These are phyloP conservation scores for Ceratocystis destructans DNA, from an alignment of 2,329 filamentous ascomycete genomes.

Conservation along the genomic window DNA sequence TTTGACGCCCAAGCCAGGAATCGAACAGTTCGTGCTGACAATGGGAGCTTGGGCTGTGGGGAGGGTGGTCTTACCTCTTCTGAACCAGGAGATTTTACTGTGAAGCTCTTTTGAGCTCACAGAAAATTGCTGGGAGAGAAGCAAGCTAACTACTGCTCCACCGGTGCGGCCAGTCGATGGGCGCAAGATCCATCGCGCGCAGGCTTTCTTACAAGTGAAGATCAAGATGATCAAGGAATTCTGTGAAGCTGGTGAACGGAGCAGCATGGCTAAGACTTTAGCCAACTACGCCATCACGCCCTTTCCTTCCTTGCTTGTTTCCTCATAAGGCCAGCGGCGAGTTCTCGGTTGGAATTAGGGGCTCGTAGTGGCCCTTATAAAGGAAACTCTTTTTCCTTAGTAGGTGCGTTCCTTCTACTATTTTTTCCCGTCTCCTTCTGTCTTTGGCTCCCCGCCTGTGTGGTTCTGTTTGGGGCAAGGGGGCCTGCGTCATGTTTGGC, in stretches of 20 bases:
- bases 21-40: not conserved
- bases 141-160: constrained; percentile 15
- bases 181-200: constrained; percentile 3
- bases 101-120: not conserved
- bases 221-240: not conserved
- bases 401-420: not conserved
- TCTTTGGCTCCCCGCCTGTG: not conserved
- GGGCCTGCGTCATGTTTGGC: not conserved
- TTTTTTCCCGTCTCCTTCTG: not conserved
- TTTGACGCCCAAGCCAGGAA: constrained; percentile 3
- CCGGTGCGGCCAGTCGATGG: constrained; percentile 8
- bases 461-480: not conserved
- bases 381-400: not conserved
- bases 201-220: not conserved
- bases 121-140: constrained; percentile 10
- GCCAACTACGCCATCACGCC: constrained; percentile 4
- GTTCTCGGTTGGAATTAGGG: constrained; percentile 9
- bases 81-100: constrained; percentile 9
- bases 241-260: not conserved
- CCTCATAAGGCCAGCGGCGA: constrained; percentile 2
- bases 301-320: constrained; percentile 6
- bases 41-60: not conserved
- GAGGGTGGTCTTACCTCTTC: constrained; percentile 11
- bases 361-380: not conserved
- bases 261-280: not conserved